A percentile compares a stretch with the other conserved stretches of the same genome.
phyloP scores from a whole-genome alignment of 139 green algal genomes.

The Micromonas commoda region DNA sequence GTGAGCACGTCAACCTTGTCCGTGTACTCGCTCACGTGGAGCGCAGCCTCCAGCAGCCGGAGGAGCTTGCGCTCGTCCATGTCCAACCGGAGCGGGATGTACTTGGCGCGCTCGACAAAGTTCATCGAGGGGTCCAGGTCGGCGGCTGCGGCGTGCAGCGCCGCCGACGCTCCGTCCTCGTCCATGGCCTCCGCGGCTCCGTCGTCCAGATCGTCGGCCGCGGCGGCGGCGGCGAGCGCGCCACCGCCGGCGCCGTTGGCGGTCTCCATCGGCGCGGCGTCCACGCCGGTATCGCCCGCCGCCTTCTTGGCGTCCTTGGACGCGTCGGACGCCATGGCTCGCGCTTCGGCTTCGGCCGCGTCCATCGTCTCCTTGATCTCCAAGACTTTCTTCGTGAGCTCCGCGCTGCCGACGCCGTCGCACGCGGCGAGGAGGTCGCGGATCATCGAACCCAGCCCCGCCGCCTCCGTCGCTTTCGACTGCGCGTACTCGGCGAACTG shows the following conservation, averaged over 20 bases:
- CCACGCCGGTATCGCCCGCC: background rate
- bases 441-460: conserved; percentile 1
- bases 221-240: background rate
- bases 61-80: conserved; percentile 22
- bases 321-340: background rate
- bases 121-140: background rate
- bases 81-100: conserved; percentile 22
- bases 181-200: background rate
- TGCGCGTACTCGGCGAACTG: conserved; percentile 30
- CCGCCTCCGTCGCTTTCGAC: conserved; percentile 6
- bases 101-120: conserved; percentile 19
- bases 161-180: background rate
- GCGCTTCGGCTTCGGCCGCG: background rate
- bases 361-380: conserved; percentile 7
- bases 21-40: conserved; percentile 88
- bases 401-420: background rate
- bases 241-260: background rate
- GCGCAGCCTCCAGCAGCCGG: conserved; percentile 48
- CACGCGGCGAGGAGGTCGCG: background rate
- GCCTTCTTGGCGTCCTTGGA: background rate
- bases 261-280: background rate
- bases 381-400: background rate
- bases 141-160: background rate
- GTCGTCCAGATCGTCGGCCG: background rate
- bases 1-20: conserved; percentile 83